Evolutionary conservation across 176 grass and related monocot species (phyloP), one percentile per base, ranked within the genome.

Genomic region (Carex parvula): DNA sequence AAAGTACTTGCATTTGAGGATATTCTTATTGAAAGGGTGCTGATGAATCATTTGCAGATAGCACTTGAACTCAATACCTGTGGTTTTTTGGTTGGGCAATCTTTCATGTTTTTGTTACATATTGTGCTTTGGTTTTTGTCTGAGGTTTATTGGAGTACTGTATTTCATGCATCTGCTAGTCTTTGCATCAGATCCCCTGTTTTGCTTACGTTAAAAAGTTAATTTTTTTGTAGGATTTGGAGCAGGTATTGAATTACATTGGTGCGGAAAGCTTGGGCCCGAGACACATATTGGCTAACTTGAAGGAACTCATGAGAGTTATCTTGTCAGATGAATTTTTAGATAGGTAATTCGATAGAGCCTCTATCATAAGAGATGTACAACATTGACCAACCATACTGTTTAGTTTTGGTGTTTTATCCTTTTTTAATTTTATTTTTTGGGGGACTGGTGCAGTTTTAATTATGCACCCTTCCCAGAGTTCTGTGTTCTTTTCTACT

Each of bases 171-270:
- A 32, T 30, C 63, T 29, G 63, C 70, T 21, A 48, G 42, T 16
- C 53, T 66, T 65, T 61, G 58, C 9, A 65, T 64, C 8, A 13
- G 11, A 32, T 75, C 46, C 18, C 41, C 12, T 52, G 44, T 53
- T 75, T 58, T 54, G 15, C 21, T 48, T 9, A 52, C 41, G 42
- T 75, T 29, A 26, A 13, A 53, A 75, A 12, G 4, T 15, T 15
- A 15, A 75, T 0, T 53, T 53, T 14, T 63, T 88, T 42, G 3
- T 83, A 98, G 89, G 87, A 98, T 86, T 83, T 95, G 12, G 96
- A 99, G 86, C 96, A 99, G 79, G 86, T 95, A 83, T 72, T 95
- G 60, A 95, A 99, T 64, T 93, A 95, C 85, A 79, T 99, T 79
- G 93, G 87, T 0, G 93, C 87, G 18, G 93, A 98, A 83, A 98